A percentile compares a stretch with the other conserved stretches of the same genome.
phyloP scores from a whole-genome alignment of 257 asterid species.

The Echites panduratus region DNA sequence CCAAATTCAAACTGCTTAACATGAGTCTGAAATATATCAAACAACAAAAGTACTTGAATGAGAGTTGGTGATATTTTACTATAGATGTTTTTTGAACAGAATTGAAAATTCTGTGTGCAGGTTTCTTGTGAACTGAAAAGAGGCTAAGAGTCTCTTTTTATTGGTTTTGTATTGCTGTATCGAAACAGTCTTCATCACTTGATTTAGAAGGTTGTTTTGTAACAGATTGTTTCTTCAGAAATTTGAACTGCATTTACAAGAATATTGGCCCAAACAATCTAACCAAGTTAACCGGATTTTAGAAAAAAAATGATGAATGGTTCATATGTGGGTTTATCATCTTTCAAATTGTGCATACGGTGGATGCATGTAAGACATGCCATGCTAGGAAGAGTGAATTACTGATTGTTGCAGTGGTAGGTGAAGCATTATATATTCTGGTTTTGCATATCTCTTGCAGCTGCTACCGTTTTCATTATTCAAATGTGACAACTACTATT shows the following conservation, averaged over 20 bases:
- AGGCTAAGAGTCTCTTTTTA: neutral
- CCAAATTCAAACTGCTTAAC: neutral
- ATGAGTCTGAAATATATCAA: neutral
- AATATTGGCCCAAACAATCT: neutral
- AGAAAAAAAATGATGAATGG: neutral
- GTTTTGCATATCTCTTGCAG: conserved; percentile 15
- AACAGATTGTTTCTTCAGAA: neutral
- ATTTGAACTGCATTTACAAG: neutral
- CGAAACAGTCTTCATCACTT: neutral
- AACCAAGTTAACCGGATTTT: neutral
- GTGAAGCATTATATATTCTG: conserved; percentile 18
- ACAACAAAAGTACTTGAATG: neutral
- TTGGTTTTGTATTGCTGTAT: neutral
- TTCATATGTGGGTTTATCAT: neutral
- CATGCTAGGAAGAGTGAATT: neutral
- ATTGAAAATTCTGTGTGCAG: neutral
- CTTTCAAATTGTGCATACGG: neutral
- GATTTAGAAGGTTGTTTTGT: neutral
- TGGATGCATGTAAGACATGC: neutral
- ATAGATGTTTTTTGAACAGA: neutral
- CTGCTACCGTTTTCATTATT: neutral
- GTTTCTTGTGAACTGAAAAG: neutral
- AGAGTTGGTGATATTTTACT: neutral
- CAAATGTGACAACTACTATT: neutral
- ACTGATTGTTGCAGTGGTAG: conserved; percentile 20